Evolutionary conservation across 495 filamentous ascomycete genomes (phyloP).

Genomic region (Lasiosphaeris hirsuta): DNA sequence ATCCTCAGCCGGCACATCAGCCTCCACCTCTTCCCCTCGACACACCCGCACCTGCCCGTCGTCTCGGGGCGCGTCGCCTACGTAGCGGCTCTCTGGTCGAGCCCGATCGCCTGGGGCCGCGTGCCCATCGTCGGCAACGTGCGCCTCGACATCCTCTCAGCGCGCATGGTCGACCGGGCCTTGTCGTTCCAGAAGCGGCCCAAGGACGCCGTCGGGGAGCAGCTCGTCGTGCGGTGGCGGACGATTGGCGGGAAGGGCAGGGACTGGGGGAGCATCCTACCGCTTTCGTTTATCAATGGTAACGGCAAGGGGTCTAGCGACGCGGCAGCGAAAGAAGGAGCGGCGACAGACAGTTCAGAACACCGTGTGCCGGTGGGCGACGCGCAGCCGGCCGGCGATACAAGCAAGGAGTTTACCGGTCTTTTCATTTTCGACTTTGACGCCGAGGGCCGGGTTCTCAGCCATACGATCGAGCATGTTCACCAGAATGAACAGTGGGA

Average conservation of each 20-base stretch:
- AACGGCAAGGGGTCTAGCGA: neutral
- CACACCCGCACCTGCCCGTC: slow-evolving; percentile 89
- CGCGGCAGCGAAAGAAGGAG: neutral
- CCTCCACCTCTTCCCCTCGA: slow-evolving; percentile 94
- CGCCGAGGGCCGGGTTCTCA: slow-evolving; percentile 74
- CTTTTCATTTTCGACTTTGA: slow-evolving; percentile 97
- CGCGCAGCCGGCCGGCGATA: slow-evolving; percentile 16
- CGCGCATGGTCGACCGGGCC: slow-evolving; percentile 68
- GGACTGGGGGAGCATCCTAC: slow-evolving; percentile 8
- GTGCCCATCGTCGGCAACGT: slow-evolving; percentile 88
- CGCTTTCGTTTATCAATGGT: slow-evolving; percentile 15
- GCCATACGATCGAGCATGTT: slow-evolving; percentile 91
- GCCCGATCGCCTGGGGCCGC: slow-evolving; percentile 91
- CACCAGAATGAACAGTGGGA: slow-evolving; percentile 71
- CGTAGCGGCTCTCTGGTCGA: slow-evolving; percentile 89
- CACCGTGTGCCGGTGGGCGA: slow-evolving; percentile 26
- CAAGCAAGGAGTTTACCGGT: slow-evolving; percentile 63
- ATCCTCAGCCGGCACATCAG: slow-evolving; percentile 87
- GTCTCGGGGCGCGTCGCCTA: slow-evolving; percentile 89
- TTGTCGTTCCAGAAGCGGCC: slow-evolving; percentile 26
- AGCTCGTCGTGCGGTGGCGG: slow-evolving; percentile 84
- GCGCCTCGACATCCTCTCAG: slow-evolving; percentile 77
- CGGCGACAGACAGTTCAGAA: slow-evolving; percentile 12
- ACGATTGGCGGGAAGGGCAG: slow-evolving; percentile 43
- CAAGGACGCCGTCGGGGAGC: slow-evolving; percentile 57